Conservation (phyloP, 139 green algal genomes). For the Edaphochlamys debaryana region DNA sequence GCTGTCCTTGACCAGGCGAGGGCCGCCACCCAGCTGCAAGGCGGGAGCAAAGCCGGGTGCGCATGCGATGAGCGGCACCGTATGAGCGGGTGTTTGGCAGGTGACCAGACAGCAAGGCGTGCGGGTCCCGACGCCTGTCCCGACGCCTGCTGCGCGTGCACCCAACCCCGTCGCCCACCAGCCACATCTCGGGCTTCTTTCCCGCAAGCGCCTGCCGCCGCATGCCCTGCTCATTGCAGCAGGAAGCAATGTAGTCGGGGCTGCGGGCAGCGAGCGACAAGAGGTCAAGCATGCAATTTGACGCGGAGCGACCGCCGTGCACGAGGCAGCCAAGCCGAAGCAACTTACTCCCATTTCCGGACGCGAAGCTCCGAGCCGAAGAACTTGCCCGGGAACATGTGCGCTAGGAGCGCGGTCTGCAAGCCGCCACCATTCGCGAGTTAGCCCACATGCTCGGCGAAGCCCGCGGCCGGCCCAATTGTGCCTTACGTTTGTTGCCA, state of each 20-base stretch:
- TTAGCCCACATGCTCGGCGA: too few relatives aligned
- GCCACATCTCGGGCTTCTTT: slow-evolving; percentile 67
- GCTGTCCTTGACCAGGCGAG: slow-evolving; percentile 61
- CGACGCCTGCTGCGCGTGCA: too few relatives aligned
- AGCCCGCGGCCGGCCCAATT: too few relatives aligned
- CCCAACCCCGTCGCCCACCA: too few relatives aligned
- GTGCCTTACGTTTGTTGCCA: slow-evolving; percentile 73
- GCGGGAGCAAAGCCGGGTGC: too few relatives aligned
- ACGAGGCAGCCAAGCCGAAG: too few relatives aligned
- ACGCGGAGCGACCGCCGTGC: too few relatives aligned
- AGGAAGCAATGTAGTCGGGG: slow-evolving; percentile 79
- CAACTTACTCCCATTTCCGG: slow-evolving; percentile 78
- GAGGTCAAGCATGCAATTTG: too few relatives aligned
- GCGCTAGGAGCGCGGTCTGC: slow-evolving; percentile 71
- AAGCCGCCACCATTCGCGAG: slow-evolving; percentile 1
- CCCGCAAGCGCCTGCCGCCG: slow-evolving; percentile 70
- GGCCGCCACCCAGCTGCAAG: slow-evolving; percentile 61
- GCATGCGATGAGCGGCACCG: too few relatives aligned
- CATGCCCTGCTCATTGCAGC: slow-evolving; percentile 78
- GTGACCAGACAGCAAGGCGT: too few relatives aligned
- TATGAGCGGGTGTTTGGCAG: too few relatives aligned
- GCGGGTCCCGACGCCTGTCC: too few relatives aligned
- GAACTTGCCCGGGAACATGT: slow-evolving; percentile 75
- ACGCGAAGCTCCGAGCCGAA: slow-evolving; percentile 76
- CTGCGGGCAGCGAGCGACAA: slow-evolving; percentile 45